A percentile compares a stretch with the other conserved stretches of the same genome.
phyloP scores from a whole-genome alignment of 2,329 filamentous ascomycete genomes.

The Fusarium sp. region DNA sequence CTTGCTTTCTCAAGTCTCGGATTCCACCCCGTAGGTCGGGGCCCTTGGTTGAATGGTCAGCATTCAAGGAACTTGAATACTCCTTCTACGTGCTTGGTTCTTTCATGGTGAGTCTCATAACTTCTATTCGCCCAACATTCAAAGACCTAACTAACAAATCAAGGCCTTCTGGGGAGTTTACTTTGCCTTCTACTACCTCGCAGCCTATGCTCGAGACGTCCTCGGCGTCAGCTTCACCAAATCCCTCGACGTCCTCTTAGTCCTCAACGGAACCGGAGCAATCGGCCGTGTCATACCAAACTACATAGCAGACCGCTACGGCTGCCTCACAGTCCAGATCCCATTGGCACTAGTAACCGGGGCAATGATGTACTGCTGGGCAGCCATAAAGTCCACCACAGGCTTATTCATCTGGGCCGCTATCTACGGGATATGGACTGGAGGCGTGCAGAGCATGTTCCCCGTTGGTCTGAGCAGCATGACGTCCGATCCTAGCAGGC shows the following conservation, averaged over 20 bases:
- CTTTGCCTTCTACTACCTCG: conserved; percentile 17
- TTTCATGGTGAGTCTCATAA: conserved; percentile 6
- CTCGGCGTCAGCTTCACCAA: not conserved
- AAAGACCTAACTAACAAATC: not conserved
- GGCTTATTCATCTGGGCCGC: conserved; percentile 67
- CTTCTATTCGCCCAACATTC: too few species aligned
- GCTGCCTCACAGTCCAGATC: conserved; percentile 4
- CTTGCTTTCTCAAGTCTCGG: conserved; percentile 1
- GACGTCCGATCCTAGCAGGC: conserved; percentile 59
- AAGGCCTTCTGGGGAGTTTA: conserved; percentile 3
- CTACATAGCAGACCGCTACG: conserved; percentile 1
- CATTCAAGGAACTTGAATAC: conserved; percentile 16
- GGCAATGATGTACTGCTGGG: conserved; percentile 54
- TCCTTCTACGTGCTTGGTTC: not conserved
- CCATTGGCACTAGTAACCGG: not conserved
- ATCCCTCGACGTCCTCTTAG: conserved; percentile 3
- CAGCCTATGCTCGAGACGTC: conserved; percentile 1
- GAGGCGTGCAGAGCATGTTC: conserved; percentile 65
- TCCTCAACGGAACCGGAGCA: conserved; percentile 9
- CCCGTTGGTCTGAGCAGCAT: conserved; percentile 65
- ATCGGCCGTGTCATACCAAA: conserved; percentile 10
- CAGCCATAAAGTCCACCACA: conserved; percentile 56
- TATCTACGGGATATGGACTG: conserved; percentile 68
- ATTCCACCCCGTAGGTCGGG: not conserved
- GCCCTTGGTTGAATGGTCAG: conserved; percentile 4